Percentiles rank a stretch among this genome's conserved stretches.
phyloP scores from a whole-genome alignment of 192 early-diverging fungal species.

The Mortierella hygrophila region DNA sequence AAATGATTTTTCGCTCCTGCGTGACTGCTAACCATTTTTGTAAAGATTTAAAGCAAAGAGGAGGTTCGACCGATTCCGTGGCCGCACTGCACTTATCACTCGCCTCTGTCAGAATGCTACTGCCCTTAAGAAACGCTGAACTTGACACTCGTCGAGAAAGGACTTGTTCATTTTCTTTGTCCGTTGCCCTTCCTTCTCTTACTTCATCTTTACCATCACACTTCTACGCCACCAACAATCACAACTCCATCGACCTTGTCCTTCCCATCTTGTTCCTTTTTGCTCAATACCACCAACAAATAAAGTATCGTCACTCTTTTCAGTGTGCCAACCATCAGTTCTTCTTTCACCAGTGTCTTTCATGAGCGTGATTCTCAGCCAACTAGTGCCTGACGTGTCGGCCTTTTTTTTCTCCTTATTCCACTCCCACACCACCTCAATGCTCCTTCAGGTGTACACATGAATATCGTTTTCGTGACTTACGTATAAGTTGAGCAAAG shows the following conservation, averaged over 20 bases:
- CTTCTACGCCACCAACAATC: neutral
- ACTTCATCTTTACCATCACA: neutral
- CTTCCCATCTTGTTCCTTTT: neutral
- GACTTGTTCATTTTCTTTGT: neutral
- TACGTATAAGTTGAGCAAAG: constrained; percentile 57
- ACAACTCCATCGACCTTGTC: neutral
- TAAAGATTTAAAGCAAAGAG: constrained; percentile 55
- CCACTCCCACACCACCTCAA: neutral
- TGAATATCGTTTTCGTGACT: constrained; percentile 55
- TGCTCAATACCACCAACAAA: neutral
- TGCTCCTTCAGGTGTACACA: constrained; percentile 55
- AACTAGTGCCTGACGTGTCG: neutral
- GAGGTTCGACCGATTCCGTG: constrained; percentile 15
- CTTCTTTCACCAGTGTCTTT: neutral
- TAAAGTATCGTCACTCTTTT: neutral
- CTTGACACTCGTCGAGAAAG: no score
- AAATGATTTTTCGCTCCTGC: neutral
- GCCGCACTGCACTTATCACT: neutral
- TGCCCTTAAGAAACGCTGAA: neutral
- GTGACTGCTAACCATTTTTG: constrained; percentile 53
- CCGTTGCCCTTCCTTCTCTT: neutral
- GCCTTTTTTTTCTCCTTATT: neutral
- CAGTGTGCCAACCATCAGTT: neutral
- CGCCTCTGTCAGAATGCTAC: neutral
- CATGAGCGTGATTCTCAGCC: neutral